phyloP scores from a whole-genome alignment of 768 basidiomycete genomes.

The Gelatoporia subvermispora region DNA sequence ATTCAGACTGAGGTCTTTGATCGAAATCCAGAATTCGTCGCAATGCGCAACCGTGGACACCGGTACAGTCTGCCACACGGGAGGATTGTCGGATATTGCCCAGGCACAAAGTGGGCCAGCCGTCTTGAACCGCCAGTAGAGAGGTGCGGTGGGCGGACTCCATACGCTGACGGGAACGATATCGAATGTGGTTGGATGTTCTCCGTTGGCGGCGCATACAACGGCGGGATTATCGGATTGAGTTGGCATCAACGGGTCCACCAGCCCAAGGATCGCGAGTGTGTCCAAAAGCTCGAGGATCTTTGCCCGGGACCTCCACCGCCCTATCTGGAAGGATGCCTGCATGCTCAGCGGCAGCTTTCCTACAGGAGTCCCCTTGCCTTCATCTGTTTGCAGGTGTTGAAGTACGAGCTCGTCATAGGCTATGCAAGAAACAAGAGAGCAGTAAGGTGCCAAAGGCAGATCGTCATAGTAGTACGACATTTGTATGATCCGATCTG shows the following conservation, averaged over 20 bases:
- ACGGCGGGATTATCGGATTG: slow-evolving; percentile 38
- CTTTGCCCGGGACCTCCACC: slow-evolving; percentile 52
- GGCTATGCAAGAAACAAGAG: slow-evolving; percentile 51
- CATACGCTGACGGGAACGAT: slow-evolving; percentile 38
- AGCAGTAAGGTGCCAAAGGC: slow-evolving; percentile 59
- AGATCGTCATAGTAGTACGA: slow-evolving; percentile 61
- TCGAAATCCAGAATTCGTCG: slow-evolving; percentile 51
- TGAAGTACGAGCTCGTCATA: slow-evolving; percentile 54
- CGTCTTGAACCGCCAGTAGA: slow-evolving; percentile 60
- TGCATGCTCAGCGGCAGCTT: slow-evolving; percentile 50
- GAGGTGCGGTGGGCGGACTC: slow-evolving; percentile 45
- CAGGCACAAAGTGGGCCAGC: slow-evolving; percentile 57
- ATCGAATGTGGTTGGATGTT: slow-evolving; percentile 44
- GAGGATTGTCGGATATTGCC: slow-evolving; percentile 44
- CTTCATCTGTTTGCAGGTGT: slow-evolving; percentile 45
- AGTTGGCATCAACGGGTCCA: slow-evolving; percentile 51
- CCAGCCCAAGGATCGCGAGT: slow-evolving; percentile 52
- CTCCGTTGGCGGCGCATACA: slow-evolving; percentile 37
- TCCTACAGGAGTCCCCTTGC: slow-evolving; percentile 43
- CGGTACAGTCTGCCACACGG: slow-evolving; percentile 49
- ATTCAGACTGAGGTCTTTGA: slow-evolving; percentile 45
- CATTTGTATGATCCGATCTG: slow-evolving; percentile 54
- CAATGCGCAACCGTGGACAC: slow-evolving; percentile 36
- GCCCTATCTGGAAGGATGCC: slow-evolving; percentile 50
- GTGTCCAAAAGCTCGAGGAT: slow-evolving; percentile 59